These are phyloP conservation scores for Lepidium aucheri DNA, from an alignment of 345 rosid genomes.

Conservation along the genomic window DNA sequence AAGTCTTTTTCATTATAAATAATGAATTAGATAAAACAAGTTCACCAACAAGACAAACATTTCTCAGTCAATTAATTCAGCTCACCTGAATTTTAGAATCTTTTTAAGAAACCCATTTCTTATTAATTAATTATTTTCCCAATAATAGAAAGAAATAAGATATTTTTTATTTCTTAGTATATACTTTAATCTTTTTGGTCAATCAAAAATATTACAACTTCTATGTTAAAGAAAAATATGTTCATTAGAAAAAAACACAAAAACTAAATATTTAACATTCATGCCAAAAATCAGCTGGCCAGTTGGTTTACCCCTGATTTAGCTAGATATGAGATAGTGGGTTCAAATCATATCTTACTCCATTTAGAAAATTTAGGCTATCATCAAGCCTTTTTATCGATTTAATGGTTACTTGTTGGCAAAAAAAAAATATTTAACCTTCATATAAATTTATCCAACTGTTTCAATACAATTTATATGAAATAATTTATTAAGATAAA, in stretches of 20 bases:
- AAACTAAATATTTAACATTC: no score
- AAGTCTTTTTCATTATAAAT: not conserved
- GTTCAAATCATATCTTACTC: no score
- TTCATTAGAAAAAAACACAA: no score
- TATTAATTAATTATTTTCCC: not conserved
- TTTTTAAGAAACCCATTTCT: slow-evolving; percentile 6
- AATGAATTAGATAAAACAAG: slow-evolving; percentile 25
- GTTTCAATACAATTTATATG: not conserved
- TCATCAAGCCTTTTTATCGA: no score
- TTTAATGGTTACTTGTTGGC: no score
- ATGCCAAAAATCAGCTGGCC: no score
- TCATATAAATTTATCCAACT: not conserved
- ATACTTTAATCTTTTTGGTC: not conserved
- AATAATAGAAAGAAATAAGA: not conserved
- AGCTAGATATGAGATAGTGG: no score
- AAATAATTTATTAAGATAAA: not conserved
- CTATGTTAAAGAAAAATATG: no score
- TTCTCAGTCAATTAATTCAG: slow-evolving; percentile 22
- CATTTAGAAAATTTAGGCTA: no score
- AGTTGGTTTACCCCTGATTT: no score
- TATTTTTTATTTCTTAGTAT: not conserved
- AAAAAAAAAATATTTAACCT: not conserved
- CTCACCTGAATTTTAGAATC: slow-evolving; percentile 20
- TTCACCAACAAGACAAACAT: slow-evolving; percentile 25
- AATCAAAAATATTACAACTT: not conserved